A percentile compares a stretch with the other conserved stretches of the same genome.
These are phyloP conservation scores for Nyssa sinensis DNA, from an alignment of 148 eudicot species.

Conservation along the genomic window DNA sequence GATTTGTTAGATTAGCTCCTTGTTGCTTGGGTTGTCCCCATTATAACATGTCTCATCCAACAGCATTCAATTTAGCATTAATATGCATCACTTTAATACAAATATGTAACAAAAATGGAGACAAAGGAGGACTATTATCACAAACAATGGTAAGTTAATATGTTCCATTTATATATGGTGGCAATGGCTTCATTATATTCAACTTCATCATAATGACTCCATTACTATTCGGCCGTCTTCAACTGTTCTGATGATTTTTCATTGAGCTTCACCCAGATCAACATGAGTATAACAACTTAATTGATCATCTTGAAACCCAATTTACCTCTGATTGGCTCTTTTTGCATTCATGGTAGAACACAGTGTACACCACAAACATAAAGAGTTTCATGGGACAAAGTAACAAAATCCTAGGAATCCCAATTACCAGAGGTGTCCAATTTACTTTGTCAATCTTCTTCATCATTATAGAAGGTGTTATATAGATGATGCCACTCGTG, in stretches of 20 bases:
- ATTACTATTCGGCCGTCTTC: neutral
- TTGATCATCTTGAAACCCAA: neutral
- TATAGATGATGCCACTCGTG: neutral
- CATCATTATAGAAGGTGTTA: neutral
- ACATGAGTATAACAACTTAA: neutral
- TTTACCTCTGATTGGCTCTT: neutral
- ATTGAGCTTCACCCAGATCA: neutral
- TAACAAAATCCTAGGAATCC: neutral
- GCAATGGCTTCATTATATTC: neutral
- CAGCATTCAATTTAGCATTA: too few relatives aligned
- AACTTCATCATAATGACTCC: neutral
- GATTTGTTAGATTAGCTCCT: too few relatives aligned
- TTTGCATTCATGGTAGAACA: constrained; percentile 4
- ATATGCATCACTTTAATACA: too few relatives aligned
- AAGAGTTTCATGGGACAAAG: neutral
- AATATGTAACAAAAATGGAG: too few relatives aligned
- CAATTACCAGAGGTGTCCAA: neutral
- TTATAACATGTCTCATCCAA: too few relatives aligned
- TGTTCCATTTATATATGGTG: too few relatives aligned
- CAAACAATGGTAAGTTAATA: too few relatives aligned
- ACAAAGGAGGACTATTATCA: too few relatives aligned
- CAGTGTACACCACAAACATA: neutral
- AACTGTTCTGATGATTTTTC: neutral
- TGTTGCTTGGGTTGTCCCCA: too few relatives aligned
- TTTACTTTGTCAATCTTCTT: neutral